Percentiles rank a stretch among this genome's conserved stretches.
Evolutionary conservation across 495 filamentous ascomycete species (phyloP).

Genomic region (Jackrogersella minutella): DNA sequence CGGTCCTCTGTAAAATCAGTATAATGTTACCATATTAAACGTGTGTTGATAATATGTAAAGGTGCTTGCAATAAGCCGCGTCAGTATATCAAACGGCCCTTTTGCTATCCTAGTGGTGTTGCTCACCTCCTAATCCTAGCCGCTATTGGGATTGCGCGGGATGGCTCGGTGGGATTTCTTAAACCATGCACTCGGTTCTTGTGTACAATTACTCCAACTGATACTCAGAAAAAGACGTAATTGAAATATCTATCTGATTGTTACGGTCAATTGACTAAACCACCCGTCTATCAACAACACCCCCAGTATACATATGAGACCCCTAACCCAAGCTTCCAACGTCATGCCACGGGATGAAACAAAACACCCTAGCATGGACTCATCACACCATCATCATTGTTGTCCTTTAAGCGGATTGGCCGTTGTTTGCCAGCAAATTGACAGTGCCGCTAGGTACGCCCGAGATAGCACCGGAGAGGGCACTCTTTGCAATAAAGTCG

Average conservation of each 20-base stretch:
- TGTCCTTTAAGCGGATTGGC: slow-evolving; percentile 43
- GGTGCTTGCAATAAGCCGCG: too few relatives aligned
- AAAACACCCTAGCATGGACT: background rate
- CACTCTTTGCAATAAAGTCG: slow-evolving; percentile 50
- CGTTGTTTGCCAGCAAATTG: slow-evolving; percentile 62
- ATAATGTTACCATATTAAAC: too few relatives aligned
- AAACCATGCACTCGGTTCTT: too few relatives aligned
- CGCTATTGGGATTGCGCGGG: too few relatives aligned
- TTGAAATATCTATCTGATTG: background rate
- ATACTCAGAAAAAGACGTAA: background rate
- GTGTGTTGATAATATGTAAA: too few relatives aligned
- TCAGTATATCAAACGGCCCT: background rate
- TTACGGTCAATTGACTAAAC: background rate
- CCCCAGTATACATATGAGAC: background rate
- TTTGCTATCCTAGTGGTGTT: background rate
- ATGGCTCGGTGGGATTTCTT: too few relatives aligned
- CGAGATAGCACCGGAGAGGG: slow-evolving; percentile 46
- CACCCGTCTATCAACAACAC: background rate
- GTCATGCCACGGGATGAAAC: background rate
- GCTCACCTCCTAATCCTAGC: background rate
- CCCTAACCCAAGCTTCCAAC: background rate
- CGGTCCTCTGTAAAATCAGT: too few relatives aligned
- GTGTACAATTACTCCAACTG: background rate
- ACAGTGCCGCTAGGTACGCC: slow-evolving; percentile 52
- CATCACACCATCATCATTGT: background rate